These are phyloP conservation scores for Polychaeton citri DNA, from an alignment of 2,329 filamentous ascomycete species.

Conservation along the genomic window DNA sequence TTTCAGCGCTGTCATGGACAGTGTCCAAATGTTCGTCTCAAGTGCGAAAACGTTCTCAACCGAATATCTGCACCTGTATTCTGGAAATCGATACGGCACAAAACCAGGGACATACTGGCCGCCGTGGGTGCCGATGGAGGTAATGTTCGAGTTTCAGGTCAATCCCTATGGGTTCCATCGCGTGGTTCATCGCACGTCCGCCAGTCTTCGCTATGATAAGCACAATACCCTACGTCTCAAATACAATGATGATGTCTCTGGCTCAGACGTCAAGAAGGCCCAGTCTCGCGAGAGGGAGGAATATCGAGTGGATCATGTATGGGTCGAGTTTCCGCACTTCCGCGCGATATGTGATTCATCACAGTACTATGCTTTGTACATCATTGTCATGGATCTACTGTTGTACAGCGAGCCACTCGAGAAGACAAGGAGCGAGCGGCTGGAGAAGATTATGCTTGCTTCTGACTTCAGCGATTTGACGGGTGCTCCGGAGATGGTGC, in stretches of 20 bases:
- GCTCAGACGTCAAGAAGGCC: constrained; percentile 36
- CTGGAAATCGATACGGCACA: constrained; percentile 83
- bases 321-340: constrained; percentile 90
- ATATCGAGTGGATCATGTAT: constrained; percentile 82
- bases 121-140: constrained; percentile 94
- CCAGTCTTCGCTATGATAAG: constrained; percentile 88
- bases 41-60: constrained; percentile 82
- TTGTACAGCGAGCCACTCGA: constrained; percentile 94
- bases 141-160: constrained; percentile 91
- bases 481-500: constrained; percentile 86
- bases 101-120: constrained; percentile 81
- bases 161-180: constrained; percentile 97
- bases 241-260: constrained; percentile 85
- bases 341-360: constrained; percentile 92
- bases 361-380: constrained; percentile 96
- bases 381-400: constrained; percentile 89
- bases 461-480: constrained; percentile 96
- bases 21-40: constrained; percentile 94
- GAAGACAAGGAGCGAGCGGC: constrained; percentile 86
- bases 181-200: constrained; percentile 92
- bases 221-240: constrained; percentile 95
- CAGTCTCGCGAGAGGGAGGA: constrained; percentile 35
- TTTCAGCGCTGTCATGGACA: constrained; percentile 92
- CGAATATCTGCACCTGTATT: constrained; percentile 80
- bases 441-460: constrained; percentile 98